Evolutionary conservation across 169 alveolate species (phyloP), one percentile per base, ranked within the genome.

Genomic region (Babesia ovata): DNA sequence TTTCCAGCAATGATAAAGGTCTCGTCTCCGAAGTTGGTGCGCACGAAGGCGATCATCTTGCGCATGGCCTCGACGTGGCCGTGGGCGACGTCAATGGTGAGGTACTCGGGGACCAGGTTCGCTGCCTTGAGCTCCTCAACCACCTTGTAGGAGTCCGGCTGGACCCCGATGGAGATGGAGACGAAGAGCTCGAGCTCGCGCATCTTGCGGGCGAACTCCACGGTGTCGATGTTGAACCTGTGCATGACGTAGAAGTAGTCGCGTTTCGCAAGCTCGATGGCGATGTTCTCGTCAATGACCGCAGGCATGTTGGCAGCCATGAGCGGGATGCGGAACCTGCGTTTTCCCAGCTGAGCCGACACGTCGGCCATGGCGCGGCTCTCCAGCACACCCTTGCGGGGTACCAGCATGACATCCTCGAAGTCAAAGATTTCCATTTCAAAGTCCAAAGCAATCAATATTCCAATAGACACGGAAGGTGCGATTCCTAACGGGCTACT

Each of bases 1-100:
- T 95, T 96, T 28, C 99, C 99, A 2, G 95, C 98, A n/a, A 95
- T 92, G 59, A 95, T 91, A 46, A 81, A 81, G 29, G 81, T 63
- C 61, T 74, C 49, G 13, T 29, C 22, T 14, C 88, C 88, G 36
- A 81, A 63, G 14, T 4, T 7, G 17, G 39, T 4, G 44, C 84
- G 67, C 8, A 81, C 19, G 60, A 66, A 79, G 39, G 24, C 79
- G 26, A 81, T 62, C 70, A 74, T 60, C n/a, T 19, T 28, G 50
- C 59, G 73, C 54, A 75, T 46, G 21, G 69, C 52, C 9, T 26
- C 66, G 49, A 36, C 39, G 61, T 81, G 86, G 42, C 88, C 88
- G 52, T 81, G 84, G 13, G 88, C 71, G n/a, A 81, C 42, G 66
- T 81, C 88, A 6, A 81, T 67, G 57, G 85, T 72, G 39, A 81